Conservation (phyloP, 202 grass and related monocot genomes). For the Dendrocalamus latiflorus region DNA sequence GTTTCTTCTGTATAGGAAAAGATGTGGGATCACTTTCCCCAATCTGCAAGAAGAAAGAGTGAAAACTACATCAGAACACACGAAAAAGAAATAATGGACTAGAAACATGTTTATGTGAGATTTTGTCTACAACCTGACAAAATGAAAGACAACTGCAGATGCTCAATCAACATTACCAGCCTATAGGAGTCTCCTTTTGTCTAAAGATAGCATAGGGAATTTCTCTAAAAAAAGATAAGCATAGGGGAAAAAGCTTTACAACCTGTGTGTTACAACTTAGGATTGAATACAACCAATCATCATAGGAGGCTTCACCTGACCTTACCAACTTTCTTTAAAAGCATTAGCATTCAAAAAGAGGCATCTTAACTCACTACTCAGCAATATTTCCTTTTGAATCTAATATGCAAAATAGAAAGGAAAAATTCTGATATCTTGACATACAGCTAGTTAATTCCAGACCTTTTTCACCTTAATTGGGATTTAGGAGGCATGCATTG, state of each 20-base stretch:
- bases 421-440: background rate
- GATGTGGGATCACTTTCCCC: conserved; percentile 76
- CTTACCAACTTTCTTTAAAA: background rate
- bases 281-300: background rate
- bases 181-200: background rate
- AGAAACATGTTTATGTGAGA: no score
- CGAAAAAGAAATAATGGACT: background rate
- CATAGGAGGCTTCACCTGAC: background rate
- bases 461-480: background rate
- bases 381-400: no score
- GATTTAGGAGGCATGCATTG: background rate
- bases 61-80: conserved; percentile 15
- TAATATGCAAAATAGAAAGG: no score
- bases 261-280: background rate
- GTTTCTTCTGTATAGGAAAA: conserved; percentile 98
- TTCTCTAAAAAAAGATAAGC: background rate
- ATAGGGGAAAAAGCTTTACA: background rate
- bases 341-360: conserved; percentile 19
- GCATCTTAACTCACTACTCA: background rate
- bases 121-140: conserved; percentile 4
- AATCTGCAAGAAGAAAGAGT: conserved; percentile 52
- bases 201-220: background rate
- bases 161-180: background rate
- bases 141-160: background rate
- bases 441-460: background rate